These are phyloP conservation scores for Dictyostelium capitatum DNA, from an alignment of 78 protist species.

Conservation along the genomic window DNA sequence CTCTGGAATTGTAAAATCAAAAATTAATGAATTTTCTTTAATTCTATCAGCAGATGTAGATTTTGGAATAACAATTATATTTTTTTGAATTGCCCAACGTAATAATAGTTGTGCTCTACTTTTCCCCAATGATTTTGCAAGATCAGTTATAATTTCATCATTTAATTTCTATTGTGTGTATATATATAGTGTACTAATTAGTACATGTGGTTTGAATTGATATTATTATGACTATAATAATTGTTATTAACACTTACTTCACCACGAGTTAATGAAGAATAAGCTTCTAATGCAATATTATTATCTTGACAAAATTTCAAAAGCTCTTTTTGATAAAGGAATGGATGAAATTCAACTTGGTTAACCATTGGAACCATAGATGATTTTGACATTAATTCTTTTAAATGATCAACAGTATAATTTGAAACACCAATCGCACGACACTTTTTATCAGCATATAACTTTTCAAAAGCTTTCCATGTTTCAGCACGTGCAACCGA, in stretches of 20 bases:
- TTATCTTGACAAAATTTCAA: constrained; percentile 27
- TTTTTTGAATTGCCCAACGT: constrained; percentile 80
- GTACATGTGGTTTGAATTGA: neutral
- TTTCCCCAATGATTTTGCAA: constrained; percentile 31
- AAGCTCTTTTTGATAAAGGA: constrained; percentile 63
- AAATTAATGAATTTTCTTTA: constrained; percentile 50
- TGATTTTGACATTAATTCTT: constrained; percentile 26
- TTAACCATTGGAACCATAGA: constrained; percentile 73
- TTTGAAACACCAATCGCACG: constrained; percentile 86
- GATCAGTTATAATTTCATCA: constrained; percentile 21
- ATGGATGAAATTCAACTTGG: constrained; percentile 89
- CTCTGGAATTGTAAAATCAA: constrained; percentile 39
- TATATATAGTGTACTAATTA: too few relatives aligned
- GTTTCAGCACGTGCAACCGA: constrained; percentile 7
- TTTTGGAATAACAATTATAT: constrained; percentile 71
- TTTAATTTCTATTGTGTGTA: constrained; percentile 9
- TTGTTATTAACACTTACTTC: constrained; percentile 1
- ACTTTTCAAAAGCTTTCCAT: constrained; percentile 57
- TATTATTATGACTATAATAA: neutral
- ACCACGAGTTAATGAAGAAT: constrained; percentile 47
- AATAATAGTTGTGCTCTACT: constrained; percentile 61
- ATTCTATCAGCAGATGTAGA: constrained; percentile 63
- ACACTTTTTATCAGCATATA: constrained; percentile 45
- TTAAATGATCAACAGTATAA: constrained; percentile 51
- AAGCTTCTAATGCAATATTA: constrained; percentile 46